phyloP scores from a whole-genome alignment of 768 basidiomycete species.

The Serendipita indica region DNA sequence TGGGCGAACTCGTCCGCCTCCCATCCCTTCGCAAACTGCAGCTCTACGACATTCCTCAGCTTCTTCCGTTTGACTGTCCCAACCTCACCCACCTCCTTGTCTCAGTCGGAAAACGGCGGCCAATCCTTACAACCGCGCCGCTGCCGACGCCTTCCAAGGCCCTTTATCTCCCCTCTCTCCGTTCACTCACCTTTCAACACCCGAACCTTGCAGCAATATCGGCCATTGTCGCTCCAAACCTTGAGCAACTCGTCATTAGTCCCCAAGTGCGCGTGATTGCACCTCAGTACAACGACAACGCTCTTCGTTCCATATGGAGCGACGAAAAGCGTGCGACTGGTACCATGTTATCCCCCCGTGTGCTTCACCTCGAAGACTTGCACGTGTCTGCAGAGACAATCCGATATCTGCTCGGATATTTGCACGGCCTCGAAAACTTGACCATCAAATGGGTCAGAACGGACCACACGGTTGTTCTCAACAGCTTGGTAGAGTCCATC shows the following conservation, averaged over 20 bases:
- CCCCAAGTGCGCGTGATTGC: constrained; percentile 5
- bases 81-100: not conserved
- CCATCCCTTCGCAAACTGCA: not conserved
- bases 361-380: not conserved
- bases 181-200: not conserved
- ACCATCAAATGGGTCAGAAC: constrained; percentile 3
- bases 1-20: not conserved
- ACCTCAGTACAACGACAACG: constrained; percentile 7
- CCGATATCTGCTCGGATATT: not conserved
- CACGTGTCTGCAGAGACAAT: constrained; percentile 1
- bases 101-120: not conserved
- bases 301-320: not conserved
- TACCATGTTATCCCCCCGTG: not conserved
- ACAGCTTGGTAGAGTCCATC: not conserved
- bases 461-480: not conserved
- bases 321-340: not conserved
- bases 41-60: constrained; percentile 1
- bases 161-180: not conserved
- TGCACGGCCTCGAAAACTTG: not conserved
- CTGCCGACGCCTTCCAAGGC: not conserved
- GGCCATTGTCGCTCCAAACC: not conserved
- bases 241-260: constrained; percentile 1
- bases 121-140: not conserved
- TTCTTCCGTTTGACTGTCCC: constrained; percentile 4
- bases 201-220: not conserved